These are phyloP conservation scores for Cutaneotrichosporon sp. DNA, from an alignment of 1,284 basidiomycete species.

Conservation along the genomic window DNA sequence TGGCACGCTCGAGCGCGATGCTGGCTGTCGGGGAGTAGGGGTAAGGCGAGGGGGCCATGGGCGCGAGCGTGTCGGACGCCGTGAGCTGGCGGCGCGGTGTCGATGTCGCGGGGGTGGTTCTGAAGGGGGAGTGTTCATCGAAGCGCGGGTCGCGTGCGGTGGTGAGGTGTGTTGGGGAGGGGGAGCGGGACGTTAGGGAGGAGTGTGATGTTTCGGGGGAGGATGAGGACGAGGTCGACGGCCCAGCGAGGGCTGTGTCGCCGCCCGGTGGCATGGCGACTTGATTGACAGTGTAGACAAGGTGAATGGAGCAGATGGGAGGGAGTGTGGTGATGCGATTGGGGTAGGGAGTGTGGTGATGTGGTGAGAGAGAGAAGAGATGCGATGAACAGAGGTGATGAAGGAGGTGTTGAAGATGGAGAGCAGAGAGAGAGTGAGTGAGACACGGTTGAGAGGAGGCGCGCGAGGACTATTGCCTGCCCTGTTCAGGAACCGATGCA, in stretches of 20 bases:
- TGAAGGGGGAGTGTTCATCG: not conserved
- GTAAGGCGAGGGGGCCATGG: not conserved
- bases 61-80: not conserved
- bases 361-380: not conserved
- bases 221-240: not conserved
- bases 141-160: not conserved
- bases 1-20: conserved; percentile 38
- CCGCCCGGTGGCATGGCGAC: not conserved
- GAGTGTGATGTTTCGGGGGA: not conserved
- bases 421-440: not conserved
- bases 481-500: not conserved
- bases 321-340: not conserved
- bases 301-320: no score
- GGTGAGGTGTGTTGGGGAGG: not conserved
- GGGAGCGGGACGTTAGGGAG: not conserved
- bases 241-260: not conserved
- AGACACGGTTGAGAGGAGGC: not conserved
- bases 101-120: not conserved
- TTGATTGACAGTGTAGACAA: not conserved
- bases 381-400: not conserved
- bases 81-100: not conserved
- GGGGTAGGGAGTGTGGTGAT: not conserved
- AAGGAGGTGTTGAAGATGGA: not conserved
- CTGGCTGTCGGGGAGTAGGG: conserved; percentile 38
- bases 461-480: not conserved